A percentile compares a stretch with the other conserved stretches of the same genome.
phyloP scores from a whole-genome alignment of 2,329 filamentous ascomycete species.

The Aspergillus ochraceus region DNA sequence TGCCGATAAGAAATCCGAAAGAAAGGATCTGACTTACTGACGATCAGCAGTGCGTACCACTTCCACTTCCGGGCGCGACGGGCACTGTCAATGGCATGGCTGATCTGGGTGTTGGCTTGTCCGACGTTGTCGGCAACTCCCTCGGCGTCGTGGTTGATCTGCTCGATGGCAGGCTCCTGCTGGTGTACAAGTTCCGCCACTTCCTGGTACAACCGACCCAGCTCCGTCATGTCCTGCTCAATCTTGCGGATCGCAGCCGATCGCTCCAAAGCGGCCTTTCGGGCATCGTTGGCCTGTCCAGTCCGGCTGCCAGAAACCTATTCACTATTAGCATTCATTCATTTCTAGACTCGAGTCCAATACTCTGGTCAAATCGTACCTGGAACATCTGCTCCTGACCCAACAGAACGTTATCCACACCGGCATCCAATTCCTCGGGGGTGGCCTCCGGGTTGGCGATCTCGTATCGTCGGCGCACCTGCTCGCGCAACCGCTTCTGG shows the following conservation, averaged over 20 bases:
- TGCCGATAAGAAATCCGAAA: no score
- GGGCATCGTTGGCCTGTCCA: slow-evolving; percentile 76
- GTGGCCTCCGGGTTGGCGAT: slow-evolving; percentile 82
- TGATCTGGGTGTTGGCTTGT: slow-evolving; percentile 82
- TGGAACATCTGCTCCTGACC: slow-evolving; percentile 75
- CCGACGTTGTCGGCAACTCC: slow-evolving; percentile 81
- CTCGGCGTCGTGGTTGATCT: slow-evolving; percentile 85
- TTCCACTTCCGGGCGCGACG: slow-evolving; percentile 84
- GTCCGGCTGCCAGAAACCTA: slow-evolving; percentile 50
- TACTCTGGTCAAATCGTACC: slow-evolving; percentile 54
- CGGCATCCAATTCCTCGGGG: slow-evolving; percentile 74
- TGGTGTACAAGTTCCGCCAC: slow-evolving; percentile 82
- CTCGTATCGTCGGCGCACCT: slow-evolving; percentile 84
- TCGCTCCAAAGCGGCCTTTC: slow-evolving; percentile 74
- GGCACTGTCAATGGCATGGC: slow-evolving; percentile 77
- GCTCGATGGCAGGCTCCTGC: slow-evolving; percentile 76
- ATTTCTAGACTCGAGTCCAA: not conserved
- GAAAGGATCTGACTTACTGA: slow-evolving; percentile 48
- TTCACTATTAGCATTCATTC: not conserved
- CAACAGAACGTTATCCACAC: slow-evolving; percentile 67
- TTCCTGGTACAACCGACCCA: slow-evolving; percentile 85
- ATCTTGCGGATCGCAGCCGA: slow-evolving; percentile 90
- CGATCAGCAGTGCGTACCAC: slow-evolving; percentile 88
- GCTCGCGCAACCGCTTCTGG: slow-evolving; percentile 75
- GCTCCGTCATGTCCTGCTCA: slow-evolving; percentile 82